Evolutionary conservation across 148 eudicot genomes (phyloP), one percentile per base, ranked within the genome.

Genomic region (Rhododendron vialii): DNA sequence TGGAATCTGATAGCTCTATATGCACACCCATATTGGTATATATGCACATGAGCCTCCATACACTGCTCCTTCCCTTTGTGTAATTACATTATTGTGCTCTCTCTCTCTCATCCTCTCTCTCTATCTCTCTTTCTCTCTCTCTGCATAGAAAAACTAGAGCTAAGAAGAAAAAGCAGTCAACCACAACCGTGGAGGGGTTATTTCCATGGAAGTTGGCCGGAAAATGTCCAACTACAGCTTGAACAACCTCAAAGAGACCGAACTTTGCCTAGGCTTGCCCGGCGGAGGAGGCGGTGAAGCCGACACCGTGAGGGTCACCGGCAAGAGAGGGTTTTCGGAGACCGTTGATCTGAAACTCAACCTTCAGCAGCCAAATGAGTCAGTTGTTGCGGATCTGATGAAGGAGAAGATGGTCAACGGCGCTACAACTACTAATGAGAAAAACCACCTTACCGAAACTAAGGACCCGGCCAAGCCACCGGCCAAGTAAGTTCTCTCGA

Each of bases 311-410:
- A 92, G 89, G 89, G 80, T 82, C 15, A 86, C 84, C 69, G 93
- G 94, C 4, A 93, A 93, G 75, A 86, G 95, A 85, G 95, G 94
- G 28, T 93, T 90, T 78, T 89, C 92, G 10, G 92, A 93, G 90
- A 93, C 96, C 10, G 94, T 93, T 82, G 93, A 92, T 90, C 92
- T 93, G 26, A 91, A 91, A 83, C 94, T 93, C 76, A 92, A 92
- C 85, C 88, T 91, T 35, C 87, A 90, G 50, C 33, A 90, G 41
- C 33, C 90, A 10, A 81, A 82, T 48, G 88, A 89, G 8, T 74
- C 85, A 3, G 28, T 55, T 69, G 26, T 1, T 5, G 78, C 80
- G 84, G 88, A 90, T 86, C 88, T 86, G 81, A 85, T 86, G 81
- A 88, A 88, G 85, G 89, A 79, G 36, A 86, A 30, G 65, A 73